Conservation (phyloP, 2,329 filamentous ascomycete genomes). For the Ophiocordyceps camponoti-rufipedis region DNA sequence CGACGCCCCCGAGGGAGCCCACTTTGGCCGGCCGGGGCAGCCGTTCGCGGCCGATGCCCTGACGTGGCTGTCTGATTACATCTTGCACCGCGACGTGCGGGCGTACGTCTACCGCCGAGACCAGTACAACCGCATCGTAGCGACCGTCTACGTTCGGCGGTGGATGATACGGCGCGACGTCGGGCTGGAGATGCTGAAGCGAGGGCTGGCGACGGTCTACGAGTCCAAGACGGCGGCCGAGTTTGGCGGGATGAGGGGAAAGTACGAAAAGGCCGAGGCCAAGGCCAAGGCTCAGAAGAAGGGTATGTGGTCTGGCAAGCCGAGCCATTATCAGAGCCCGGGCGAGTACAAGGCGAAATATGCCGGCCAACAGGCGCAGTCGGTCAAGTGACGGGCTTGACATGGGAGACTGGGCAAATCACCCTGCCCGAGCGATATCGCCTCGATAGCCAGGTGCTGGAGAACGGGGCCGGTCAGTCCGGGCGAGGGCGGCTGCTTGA, state of each 20-base stretch:
- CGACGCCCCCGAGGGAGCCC: conserved; percentile 81
- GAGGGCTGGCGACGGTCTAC: conserved; percentile 76
- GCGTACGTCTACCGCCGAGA: conserved; percentile 72
- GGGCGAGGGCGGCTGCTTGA: background rate
- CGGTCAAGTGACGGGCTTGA: conserved; percentile 4
- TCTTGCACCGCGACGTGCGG: conserved; percentile 56
- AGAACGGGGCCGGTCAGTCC: too few relatives aligned
- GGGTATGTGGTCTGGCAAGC: conserved; percentile 60
- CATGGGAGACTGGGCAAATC: too few relatives aligned
- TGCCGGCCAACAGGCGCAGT: conserved; percentile 6
- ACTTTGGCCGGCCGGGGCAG: conserved; percentile 80
- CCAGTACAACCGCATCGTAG: conserved; percentile 84
- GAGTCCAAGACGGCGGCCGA: conserved; percentile 82
- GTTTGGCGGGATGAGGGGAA: conserved; percentile 53
- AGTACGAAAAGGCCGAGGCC: conserved; percentile 49
- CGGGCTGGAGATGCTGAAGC: conserved; percentile 73
- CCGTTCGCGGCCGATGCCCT: conserved; percentile 69
- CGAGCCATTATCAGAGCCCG: conserved; percentile 57
- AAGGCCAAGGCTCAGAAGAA: conserved; percentile 44
- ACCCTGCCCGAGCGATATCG: background rate
- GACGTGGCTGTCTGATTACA: conserved; percentile 57
- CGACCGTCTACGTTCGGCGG: conserved; percentile 59
- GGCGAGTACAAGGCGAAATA: conserved; percentile 59
- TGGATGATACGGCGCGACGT: conserved; percentile 60
- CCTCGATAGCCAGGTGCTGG: background rate